Base-by-base conservation (phyloP, 345 rosid genomes). In the Pistacia integerrima region DNA sequence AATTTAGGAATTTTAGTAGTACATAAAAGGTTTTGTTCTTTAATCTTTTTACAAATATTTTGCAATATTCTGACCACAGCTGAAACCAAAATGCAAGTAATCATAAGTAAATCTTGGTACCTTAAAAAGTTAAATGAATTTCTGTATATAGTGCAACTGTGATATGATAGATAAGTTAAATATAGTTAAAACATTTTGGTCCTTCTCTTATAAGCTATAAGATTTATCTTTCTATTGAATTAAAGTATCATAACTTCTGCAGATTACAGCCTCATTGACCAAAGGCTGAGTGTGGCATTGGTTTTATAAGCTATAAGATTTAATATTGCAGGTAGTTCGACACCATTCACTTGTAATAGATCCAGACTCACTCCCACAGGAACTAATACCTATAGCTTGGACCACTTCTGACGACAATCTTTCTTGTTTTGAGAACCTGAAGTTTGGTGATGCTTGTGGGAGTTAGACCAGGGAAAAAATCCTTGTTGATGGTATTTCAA, bases 381-480 rank as follows among this genome's bases (percentile, higher is more conserved):
- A 92, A 69, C 91, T 96, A 60, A 30, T 87, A 82, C 97, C 98
- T 52, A 86, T 93, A 85, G 98, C 99, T 20, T 95, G 97, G 99
- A 84, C 97, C 10, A 41, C 89, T 65, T 84, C 87, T 52, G 48
- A 79, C 66, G 85, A 88, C 64, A 80, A 85, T 22, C 87, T 82
- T 79, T 85, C 96, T 82, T 86, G 82, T 80, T 77, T 82, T 61
- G 91, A 84, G 78, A 80, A 73, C 67, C 78, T 81, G 70, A 84
- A 67, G 68, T 78, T 74, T 22, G 83, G 68, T 83, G 76, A 77
- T 80, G 77, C 72, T 41, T 65, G 11, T 61, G 79, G 72, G 78
- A 83, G 73, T 69, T 77, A 74, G 77, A 36, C 25, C 17, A 63
- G 67, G 67, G 51, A 82, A 25, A 73, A 38, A 56, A 80, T 74